A percentile compares a stretch with the other conserved stretches of the same genome.
These are phyloP conservation scores for Leptomonas seymouri DNA, from an alignment of 208 protist genomes.

Conservation along the genomic window DNA sequence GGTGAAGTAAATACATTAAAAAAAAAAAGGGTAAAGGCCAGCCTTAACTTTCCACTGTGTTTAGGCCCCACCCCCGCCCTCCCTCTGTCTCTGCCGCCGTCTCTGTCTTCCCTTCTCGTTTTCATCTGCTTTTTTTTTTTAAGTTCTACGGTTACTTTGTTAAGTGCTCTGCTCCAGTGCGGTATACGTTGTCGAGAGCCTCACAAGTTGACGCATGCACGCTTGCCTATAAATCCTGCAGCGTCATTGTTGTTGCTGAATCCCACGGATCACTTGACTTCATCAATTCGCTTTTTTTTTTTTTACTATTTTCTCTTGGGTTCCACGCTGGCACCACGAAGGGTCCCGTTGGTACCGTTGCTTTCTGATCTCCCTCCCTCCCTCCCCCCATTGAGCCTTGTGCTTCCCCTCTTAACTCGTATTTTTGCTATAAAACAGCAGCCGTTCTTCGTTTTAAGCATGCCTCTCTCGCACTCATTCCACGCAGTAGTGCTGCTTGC, in stretches of 20 bases:
- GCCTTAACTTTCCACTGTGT: too few species aligned
- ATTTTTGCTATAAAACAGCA: too few species aligned
- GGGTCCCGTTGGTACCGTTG: too few species aligned
- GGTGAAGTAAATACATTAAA: neutral
- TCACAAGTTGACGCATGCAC: too few species aligned
- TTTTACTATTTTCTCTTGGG: neutral
- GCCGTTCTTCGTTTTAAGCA: too few species aligned
- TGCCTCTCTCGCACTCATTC: too few species aligned
- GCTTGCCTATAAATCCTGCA: neutral
- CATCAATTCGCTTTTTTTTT: neutral
- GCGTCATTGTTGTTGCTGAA: neutral
- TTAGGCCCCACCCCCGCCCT: too few species aligned
- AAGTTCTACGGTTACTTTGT: neutral
- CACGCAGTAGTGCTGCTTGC: neutral
- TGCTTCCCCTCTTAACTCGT: too few species aligned
- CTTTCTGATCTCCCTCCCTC: slow-evolving; percentile 1
- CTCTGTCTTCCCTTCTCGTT: neutral
- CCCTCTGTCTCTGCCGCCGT: too few species aligned
- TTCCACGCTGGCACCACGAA: too few species aligned
- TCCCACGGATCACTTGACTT: neutral
- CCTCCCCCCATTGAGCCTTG: too few species aligned
- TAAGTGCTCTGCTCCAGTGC: neutral
- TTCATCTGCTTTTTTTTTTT: neutral
- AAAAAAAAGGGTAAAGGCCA: neutral
- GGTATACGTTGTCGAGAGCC: too few species aligned